phyloP scores from a whole-genome alignment of 345 rosid genomes.

The Euphorbia tirucalli region DNA sequence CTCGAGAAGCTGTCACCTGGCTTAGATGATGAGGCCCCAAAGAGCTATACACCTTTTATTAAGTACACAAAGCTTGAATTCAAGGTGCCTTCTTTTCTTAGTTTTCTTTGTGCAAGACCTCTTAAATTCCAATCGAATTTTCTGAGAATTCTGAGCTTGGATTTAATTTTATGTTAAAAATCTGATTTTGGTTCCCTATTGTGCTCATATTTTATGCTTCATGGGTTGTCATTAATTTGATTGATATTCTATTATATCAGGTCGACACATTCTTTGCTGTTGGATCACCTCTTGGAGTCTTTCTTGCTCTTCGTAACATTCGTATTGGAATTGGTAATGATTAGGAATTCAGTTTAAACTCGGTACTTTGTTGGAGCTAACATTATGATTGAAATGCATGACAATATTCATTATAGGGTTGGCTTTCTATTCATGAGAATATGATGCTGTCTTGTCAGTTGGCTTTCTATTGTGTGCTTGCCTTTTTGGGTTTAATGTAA shows the following conservation, averaged over 20 bases:
- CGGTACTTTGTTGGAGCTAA: neutral
- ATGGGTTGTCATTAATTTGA: constrained; percentile 15
- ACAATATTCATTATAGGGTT: neutral
- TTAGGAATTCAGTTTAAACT: neutral
- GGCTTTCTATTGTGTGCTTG: neutral
- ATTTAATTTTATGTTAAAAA: neutral
- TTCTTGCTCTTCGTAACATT: constrained; percentile 86
- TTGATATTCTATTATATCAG: constrained; percentile 36
- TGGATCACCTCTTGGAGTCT: constrained; percentile 98
- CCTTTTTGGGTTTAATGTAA: neutral
- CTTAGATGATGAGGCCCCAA: constrained; percentile 33
- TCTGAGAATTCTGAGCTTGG: neutral
- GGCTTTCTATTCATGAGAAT: neutral
- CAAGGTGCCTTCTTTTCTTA: constrained; percentile 40
- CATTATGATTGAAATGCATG: neutral
- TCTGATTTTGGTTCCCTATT: neutral
- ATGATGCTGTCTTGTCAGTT: neutral
- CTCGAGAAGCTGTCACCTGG: constrained; percentile 29
- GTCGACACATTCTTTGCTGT: constrained; percentile 98
- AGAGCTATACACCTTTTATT: constrained; percentile 71
- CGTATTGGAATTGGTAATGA: constrained; percentile 82
- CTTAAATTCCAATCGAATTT: neutral
- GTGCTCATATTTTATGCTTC: neutral
- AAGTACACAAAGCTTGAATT: constrained; percentile 91
- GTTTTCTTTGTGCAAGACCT: neutral